Evolutionary conservation across 768 basidiomycete genomes (phyloP).

Genomic region (Agrocybe praecox): DNA sequence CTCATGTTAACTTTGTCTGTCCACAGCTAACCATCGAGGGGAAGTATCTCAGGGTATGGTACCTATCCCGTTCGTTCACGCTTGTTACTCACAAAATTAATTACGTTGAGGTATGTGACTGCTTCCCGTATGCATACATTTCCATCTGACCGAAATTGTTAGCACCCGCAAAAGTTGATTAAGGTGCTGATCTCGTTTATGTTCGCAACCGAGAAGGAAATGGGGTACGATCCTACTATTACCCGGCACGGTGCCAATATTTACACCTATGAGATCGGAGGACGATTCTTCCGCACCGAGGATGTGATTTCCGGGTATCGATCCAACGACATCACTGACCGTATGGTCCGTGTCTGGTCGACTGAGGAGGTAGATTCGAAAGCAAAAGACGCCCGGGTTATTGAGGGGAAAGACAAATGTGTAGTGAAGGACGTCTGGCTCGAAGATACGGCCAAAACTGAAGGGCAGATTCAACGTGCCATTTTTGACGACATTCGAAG

Average conservation of each 20-base stretch:
- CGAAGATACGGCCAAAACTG: constrained; percentile 4
- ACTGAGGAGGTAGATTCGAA: background rate
- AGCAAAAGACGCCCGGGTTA: background rate
- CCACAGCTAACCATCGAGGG: background rate
- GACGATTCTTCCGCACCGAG: constrained; percentile 12
- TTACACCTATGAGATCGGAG: constrained; percentile 6
- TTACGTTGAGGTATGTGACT: background rate
- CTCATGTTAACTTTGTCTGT: background rate
- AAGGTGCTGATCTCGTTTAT: constrained; percentile 19
- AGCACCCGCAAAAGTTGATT: constrained; percentile 17
- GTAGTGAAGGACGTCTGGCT: constrained; percentile 24
- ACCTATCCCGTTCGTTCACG: background rate
- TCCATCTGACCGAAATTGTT: background rate
- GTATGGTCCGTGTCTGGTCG: constrained; percentile 11
- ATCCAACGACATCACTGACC: constrained; percentile 11
- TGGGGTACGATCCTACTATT: constrained; percentile 19
- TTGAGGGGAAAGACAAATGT: background rate
- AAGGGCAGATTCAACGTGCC: constrained; percentile 13
- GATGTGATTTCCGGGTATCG: constrained; percentile 9
- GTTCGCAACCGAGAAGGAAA: constrained; percentile 14
- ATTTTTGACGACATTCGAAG: constrained; percentile 9
- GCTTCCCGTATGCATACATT: background rate
- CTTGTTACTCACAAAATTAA: background rate
- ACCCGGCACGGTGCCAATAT: background rate
- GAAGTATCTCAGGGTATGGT: background rate